Evolutionary conservation across 2,329 filamentous ascomycete species (phyloP).

Genomic region (Sporothrix pseudoabietina): DNA sequence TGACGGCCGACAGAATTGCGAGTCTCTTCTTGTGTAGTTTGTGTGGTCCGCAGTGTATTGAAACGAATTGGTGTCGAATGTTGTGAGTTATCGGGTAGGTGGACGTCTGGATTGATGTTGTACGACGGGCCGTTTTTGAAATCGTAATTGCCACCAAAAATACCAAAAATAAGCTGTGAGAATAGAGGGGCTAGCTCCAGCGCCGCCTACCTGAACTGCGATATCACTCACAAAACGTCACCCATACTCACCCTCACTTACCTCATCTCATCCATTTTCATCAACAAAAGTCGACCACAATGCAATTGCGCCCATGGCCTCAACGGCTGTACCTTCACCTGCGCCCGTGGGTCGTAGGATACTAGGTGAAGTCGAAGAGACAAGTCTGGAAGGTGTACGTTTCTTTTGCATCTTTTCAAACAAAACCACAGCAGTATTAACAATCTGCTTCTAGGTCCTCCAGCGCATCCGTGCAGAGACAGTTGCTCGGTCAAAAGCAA

Average conservation of each 20-base stretch:
- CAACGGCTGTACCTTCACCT: slow-evolving; percentile 37
- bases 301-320: slow-evolving; percentile 20
- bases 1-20: slow-evolving; percentile 38
- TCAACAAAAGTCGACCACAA: not conserved
- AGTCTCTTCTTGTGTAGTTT: not conserved
- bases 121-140: not conserved
- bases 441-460: slow-evolving; percentile 21
- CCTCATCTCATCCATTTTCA: not conserved
- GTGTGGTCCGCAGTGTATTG: too few relatives aligned
- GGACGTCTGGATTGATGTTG: not conserved
- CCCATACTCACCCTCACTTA: not conserved
- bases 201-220: not conserved
- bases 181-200: slow-evolving; percentile 13
- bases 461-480: slow-evolving; percentile 24
- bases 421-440: not conserved
- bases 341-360: slow-evolving; percentile 52
- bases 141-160: not conserved
- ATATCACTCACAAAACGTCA: slow-evolving; percentile 12
- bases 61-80: too few relatives aligned
- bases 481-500: not conserved
- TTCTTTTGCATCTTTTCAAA: not conserved
- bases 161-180: not conserved
- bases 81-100: not conserved
- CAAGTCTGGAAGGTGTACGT: slow-evolving; percentile 60
- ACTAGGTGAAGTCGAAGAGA: slow-evolving; percentile 59